Evolutionary conservation across 2,329 filamentous ascomycete species (phyloP), one percentile per base, ranked within the genome.

Genomic region (Dothideomycetidae sp.): DNA sequence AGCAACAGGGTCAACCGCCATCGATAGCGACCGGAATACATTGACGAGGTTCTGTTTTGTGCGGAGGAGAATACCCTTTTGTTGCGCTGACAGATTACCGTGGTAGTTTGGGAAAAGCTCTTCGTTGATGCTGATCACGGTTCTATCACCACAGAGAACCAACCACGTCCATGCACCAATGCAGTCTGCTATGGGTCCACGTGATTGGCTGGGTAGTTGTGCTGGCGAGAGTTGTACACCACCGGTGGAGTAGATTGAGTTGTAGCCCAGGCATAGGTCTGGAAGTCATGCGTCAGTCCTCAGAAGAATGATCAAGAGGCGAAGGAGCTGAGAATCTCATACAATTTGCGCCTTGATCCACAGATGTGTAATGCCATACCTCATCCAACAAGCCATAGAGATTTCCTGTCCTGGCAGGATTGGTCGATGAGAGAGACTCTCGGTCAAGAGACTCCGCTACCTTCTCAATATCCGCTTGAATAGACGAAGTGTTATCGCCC

Each of bases 321-420:
- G n/a, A n/a, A n/a, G n/a, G n/a, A n/a, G n/a, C n/a, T n/a, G n/a
- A n/a, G n/a, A n/a, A 26, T 26, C 5, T 28, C 29, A 10, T 26
- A 38, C 36, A 81, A 52, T 64, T 67, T 11, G 66, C 59, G 0
- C 78, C 79, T 53, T 77, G 71, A 48, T 85, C 80, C 10, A 81
- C 70, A 1, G 78, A 78, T 10, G 75, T 77, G 54, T 80, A 85
- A 52, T 83, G 79, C 64, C 78, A 78, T n/a, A 81, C 76, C 38
- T 77, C 70, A 44, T 80, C 68, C 4, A 78, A 70, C 29, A 83
- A 65, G 18, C 71, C 60, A 34, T 72, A 70, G 40, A 73, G 67
- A 2, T 68, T 68, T 4, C 51, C 50, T 14, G 43, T 41, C 19
- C 41, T 32, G 10, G 40, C 38, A 13, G 40, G 38, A 68, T 48